Percentiles rank a stretch among this genome's conserved stretches.
Evolutionary conservation across 2,329 filamentous ascomycete genomes (phyloP).

Genomic region (Trichoderma afroharzianum): DNA sequence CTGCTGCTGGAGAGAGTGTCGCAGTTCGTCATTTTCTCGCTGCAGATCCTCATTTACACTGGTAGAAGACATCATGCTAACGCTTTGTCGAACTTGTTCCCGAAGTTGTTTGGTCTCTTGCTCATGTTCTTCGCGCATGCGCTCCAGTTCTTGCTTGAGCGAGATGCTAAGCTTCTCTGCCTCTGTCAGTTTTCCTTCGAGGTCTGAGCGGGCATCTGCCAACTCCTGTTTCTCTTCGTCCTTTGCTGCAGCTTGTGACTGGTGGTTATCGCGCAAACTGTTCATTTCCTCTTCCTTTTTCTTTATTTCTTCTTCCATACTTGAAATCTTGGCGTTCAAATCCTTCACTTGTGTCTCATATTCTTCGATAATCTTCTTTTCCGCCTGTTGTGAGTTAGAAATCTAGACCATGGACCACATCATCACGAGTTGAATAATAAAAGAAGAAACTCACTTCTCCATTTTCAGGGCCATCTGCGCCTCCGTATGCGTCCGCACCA

Average conservation of each 20-base stretch:
- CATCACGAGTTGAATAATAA: neutral
- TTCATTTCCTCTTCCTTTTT: constrained; percentile 69
- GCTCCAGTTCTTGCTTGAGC: constrained; percentile 74
- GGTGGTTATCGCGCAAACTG: constrained; percentile 56
- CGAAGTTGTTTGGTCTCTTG: constrained; percentile 60
- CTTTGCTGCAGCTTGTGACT: constrained; percentile 47
- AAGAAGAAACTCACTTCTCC: constrained; percentile 36
- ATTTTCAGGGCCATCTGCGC: constrained; percentile 27
- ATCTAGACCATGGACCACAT: neutral
- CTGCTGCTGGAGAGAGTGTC: constrained; percentile 65
- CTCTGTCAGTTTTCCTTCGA: constrained; percentile 72
- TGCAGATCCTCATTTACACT: constrained; percentile 53
- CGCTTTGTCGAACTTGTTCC: constrained; percentile 47
- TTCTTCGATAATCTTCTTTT: constrained; percentile 72
- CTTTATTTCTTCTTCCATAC: constrained; percentile 65
- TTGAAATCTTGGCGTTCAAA: constrained; percentile 68
- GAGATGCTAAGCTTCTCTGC: constrained; percentile 75
- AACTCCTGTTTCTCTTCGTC: constrained; percentile 68
- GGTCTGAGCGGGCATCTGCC: constrained; percentile 58
- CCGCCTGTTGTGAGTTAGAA: constrained; percentile 43
- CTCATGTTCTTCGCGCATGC: constrained; percentile 65
- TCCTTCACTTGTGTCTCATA: constrained; percentile 74
- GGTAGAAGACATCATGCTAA: constrained; percentile 24
- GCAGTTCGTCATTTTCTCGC: constrained; percentile 66
- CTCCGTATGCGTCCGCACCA: constrained; percentile 60